Evolutionary conservation across 208 protist species (phyloP), one percentile per base, ranked within the genome.

Genomic region (Trypanosoma cruzi): DNA sequence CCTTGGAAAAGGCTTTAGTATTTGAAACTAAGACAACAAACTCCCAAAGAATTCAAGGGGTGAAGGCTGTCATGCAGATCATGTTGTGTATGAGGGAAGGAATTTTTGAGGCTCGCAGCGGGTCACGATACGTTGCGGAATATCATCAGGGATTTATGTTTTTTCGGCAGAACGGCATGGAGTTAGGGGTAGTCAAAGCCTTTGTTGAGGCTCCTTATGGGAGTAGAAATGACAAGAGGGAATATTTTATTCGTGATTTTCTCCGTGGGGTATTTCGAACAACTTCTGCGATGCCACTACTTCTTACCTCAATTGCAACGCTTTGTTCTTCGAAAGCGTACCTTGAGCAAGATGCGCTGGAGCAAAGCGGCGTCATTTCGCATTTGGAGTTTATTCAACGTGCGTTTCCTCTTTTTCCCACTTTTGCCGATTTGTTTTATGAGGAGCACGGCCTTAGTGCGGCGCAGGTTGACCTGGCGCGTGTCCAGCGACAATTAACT

Each of bases 171-270:
- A 16, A 7, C 29, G 68, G 68, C 26, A 4, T 67, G 18, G 69
- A 62, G 29, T 49, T 75, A 24, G 54, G 20, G n/a, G 61, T 42
- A 26, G 44, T 40, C 5, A 61, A 49, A 42, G 53, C 40, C 28
- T 26, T 46, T 57, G 28, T 49, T 14, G 56, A 37, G 32, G 36
- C 29, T 22, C 11, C 28, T 14, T 16, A 1, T 24, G 2, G 14
- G 5, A 49, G 13, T 8, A 32, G 40, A 55, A 63, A 75, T 57
- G 61, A 63, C 24, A 26, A 37, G 20, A 14, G 22, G 22, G 61
- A 75, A 40, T 6, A 54, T 29, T 62, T 20, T 57, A 14, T 50
- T 49, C 69, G 69, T 68, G 69, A 75, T 68, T 24, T 75, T 36
- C 32, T 75, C 52, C 40, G 18, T 57, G 69, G 61, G 6, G 24